Percentiles rank a stretch among this genome's conserved stretches.
Evolutionary conservation across 768 basidiomycete species (phyloP).

Genomic region (Suillus bovinus): DNA sequence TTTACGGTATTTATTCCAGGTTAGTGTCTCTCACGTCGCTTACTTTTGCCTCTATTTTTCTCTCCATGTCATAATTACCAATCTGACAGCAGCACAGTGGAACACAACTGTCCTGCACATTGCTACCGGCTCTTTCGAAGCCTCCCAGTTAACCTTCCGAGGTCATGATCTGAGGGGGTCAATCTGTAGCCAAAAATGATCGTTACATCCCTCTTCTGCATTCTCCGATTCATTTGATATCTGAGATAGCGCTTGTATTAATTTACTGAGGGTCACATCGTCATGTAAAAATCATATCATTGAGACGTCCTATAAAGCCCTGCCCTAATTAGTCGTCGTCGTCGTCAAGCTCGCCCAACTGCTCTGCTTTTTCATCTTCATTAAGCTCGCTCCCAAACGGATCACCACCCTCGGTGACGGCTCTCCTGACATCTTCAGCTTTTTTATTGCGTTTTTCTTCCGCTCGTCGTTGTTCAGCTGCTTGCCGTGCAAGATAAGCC

Average conservation of each 20-base stretch:
- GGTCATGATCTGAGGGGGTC: conserved; percentile 54
- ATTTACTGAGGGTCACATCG: conserved; percentile 23
- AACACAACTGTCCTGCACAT: neutral
- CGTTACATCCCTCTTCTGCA: conserved; percentile 16
- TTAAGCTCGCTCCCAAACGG: conserved; percentile 66
- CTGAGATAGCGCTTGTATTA: conserved; percentile 20
- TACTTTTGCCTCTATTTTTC: neutral
- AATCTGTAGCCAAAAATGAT: conserved; percentile 60
- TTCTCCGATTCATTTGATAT: conserved; percentile 24
- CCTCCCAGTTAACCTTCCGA: conserved; percentile 40
- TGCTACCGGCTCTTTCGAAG: conserved; percentile 56
- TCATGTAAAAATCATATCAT: conserved; percentile 5
- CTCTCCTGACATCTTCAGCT: conserved; percentile 47
- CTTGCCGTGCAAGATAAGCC: conserved; percentile 71
- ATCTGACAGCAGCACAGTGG: neutral
- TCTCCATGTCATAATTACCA: neutral
- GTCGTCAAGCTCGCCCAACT: conserved; percentile 48
- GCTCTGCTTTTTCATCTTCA: conserved; percentile 30
- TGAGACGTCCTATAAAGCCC: neutral
- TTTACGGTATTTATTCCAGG: neutral
- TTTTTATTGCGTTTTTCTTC: conserved; percentile 70
- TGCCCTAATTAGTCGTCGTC: conserved; percentile 49
- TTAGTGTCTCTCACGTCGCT: neutral
- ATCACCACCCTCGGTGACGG: conserved; percentile 51
- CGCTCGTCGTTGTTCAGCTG: conserved; percentile 68